Base-by-base conservation (phyloP, 805 yeast genomes). In the Nematodospora valgi region DNA sequence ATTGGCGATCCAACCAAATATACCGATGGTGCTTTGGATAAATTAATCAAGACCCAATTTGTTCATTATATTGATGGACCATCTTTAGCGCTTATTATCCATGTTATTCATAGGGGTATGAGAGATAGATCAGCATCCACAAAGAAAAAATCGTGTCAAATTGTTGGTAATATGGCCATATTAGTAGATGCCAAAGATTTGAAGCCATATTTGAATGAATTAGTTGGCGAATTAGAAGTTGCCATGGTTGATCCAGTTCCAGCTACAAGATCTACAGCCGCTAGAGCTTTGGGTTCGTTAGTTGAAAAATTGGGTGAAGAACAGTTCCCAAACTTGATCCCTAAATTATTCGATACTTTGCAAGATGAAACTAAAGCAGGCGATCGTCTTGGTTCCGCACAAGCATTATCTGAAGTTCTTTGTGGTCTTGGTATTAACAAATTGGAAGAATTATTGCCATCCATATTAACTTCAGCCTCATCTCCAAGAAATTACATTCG, bases 201-300 rank as follows among this genome's bases (percentile, higher is more conserved):
- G 41, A 61, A 78, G 34, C 97, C 96, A 17, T 93, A 93, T 61
- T 67, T 93, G 50, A 74, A 79, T 15, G 76, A 79, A 27, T 70
- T 93, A 47, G 82, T 91, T 28, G 71, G 78, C 8, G 96, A 88
- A 48, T 74, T 93, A 41, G 95, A 93, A 58, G 70, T 76, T 27
- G 95, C 98, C 5, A 91, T 93, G 95, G 96, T 94, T 33, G 99
- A 93, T 49, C 98, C 98, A 1, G 98, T 93, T 34, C 96, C 98
- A 21, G 86, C 80, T 27, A 93, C 99, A 0, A 79, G 98, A 57
- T 94, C 98, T 1, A 93, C 96, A 14, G 98, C 98, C 16, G 89
- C 97, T 14, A 80, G 97, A 62, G 98, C 98, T 0, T 66, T 93
- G 34, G 99, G 99, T 47, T 87, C 97, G 0, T 70, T 93, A 43